Percentiles rank a stretch among this genome's conserved stretches.
Evolutionary conservation across 164 flowering plant genomes (phyloP).

Genomic region (Sedum album): DNA sequence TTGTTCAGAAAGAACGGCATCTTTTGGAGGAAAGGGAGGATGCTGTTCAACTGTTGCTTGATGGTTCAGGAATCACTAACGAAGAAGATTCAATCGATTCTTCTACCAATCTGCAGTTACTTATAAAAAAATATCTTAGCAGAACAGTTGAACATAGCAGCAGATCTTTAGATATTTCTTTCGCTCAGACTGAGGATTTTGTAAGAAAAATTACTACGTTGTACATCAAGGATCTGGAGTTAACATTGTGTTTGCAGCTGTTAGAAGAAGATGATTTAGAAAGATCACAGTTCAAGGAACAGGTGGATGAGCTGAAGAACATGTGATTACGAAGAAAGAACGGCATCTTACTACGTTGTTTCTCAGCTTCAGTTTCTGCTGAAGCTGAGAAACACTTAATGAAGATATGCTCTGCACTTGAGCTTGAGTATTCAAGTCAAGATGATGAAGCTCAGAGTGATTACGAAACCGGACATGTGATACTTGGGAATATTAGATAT

Average conservation of each 20-base stretch:
- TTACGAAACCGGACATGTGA: slow-evolving; percentile 13
- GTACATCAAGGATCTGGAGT: slow-evolving; percentile 50
- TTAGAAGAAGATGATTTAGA: slow-evolving; percentile 49
- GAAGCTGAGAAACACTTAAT: slow-evolving; percentile 27
- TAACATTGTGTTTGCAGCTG: slow-evolving; percentile 36
- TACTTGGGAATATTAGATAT: slow-evolving; percentile 17
- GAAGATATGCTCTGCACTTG: slow-evolving; percentile 20
- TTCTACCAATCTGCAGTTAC: slow-evolving; percentile 21
- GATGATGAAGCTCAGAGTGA: slow-evolving; percentile 18
- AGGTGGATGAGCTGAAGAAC: slow-evolving; percentile 30
- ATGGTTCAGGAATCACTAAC: slow-evolving; percentile 35
- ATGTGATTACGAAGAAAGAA: slow-evolving; percentile 39
- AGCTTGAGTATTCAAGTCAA: slow-evolving; percentile 19
- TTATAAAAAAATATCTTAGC: slow-evolving; percentile 44
- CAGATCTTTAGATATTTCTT: slow-evolving; percentile 23
- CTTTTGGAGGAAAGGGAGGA: slow-evolving; percentile 38
- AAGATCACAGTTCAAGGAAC: slow-evolving; percentile 27
- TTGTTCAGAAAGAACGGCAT: slow-evolving; percentile 29
- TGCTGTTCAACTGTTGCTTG: slow-evolving; percentile 30
- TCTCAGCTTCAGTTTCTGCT: slow-evolving; percentile 54
- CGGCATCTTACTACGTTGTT: slow-evolving; percentile 13
- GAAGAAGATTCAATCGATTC: slow-evolving; percentile 19
- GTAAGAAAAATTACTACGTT: slow-evolving; percentile 46
- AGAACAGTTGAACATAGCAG: slow-evolving; percentile 38
- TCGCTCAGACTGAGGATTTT: slow-evolving; percentile 27